A percentile compares a stretch with the other conserved stretches of the same genome.
Conservation (phyloP, 2,329 filamentous ascomycete species). For the Hysterium pulicare region DNA sequence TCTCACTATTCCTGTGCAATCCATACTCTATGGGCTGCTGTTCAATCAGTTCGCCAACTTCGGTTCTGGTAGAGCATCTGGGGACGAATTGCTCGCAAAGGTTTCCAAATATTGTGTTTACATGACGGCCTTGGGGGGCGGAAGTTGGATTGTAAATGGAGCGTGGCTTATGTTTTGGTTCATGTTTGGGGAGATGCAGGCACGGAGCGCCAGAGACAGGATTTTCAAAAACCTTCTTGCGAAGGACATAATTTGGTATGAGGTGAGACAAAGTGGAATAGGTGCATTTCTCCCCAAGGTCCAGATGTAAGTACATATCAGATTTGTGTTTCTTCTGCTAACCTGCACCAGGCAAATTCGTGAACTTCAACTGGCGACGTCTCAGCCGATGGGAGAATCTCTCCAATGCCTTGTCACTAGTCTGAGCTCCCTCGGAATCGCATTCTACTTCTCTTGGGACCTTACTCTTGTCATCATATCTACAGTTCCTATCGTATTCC, state of each 20-base stretch:
- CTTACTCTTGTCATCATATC: constrained; percentile 76
- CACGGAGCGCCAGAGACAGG: constrained; percentile 58
- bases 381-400: constrained; percentile 72
- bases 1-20: constrained; percentile 60
- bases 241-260: constrained; percentile 80
- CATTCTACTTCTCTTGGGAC: constrained; percentile 78
- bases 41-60: constrained; percentile 70
- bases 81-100: constrained; percentile 51
- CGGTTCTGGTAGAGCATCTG: constrained; percentile 53
- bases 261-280: constrained; percentile 67
- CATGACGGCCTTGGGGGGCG: constrained; percentile 60
- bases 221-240: constrained; percentile 68
- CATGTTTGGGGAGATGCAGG: constrained; percentile 77
- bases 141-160: constrained; percentile 65
- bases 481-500: constrained; percentile 64
- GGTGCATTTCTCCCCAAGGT: constrained; percentile 67
- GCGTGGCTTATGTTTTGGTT: constrained; percentile 70
- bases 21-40: constrained; percentile 69
- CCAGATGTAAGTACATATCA: constrained; percentile 60
- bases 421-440: constrained; percentile 64
- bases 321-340: constrained; percentile 4
- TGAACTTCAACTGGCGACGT: constrained; percentile 76
- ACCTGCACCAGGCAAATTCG: constrained; percentile 64
- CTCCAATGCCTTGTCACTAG: constrained; percentile 63
- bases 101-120: constrained; percentile 61